Evolutionary conservation across 2,329 filamentous ascomycete genomes (phyloP), one percentile per base, ranked within the genome.

Genomic region (Monilinia fructigena): DNA sequence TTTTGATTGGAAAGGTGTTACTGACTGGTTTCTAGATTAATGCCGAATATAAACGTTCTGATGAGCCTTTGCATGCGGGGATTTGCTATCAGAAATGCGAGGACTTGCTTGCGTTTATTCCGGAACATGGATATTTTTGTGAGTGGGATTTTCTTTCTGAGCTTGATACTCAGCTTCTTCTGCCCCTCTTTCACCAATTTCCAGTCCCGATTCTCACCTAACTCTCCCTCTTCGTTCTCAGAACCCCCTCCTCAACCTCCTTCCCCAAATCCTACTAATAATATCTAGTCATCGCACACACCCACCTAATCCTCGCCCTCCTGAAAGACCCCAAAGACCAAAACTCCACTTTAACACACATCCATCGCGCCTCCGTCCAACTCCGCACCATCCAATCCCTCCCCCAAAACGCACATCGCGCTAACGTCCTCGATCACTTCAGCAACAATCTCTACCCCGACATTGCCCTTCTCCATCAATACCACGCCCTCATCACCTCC

Each of bases 261-360:
- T 3, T 16, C 28, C 18, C 18, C n/a, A 20, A 6, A 48, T 10
- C 18, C 20, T 12, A 60, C 56, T 50, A 16, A 60, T 20, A 14
- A n/a, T 1, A 12, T 10, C 1, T 0, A 60, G 56, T 60, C 6
- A 60, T 38, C 11, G 42, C 56, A 5, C 42, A 60, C 20, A 38
- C 45, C 4, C 56, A 60, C 31, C 28, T 60, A 2, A 50, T 60
- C n/a, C 56, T 60, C 28, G 42, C 56, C 1, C 28, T 60, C 20
- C 8, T 60, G 14, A 28, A 45, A 7, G 18, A 4, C 0, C 31
- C 20, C 12, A 48, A 23, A 48, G 42, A 60, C 14, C 45, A 20
- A 1, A 10, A 14, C 12, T 11, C 56, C 20, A 48, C 23, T 28
- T 20, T 10, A 16, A 20, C 45, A 8, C 56, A 59, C 26, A 28